Evolutionary conservation across 1,139 yeast genomes (phyloP).

Genomic region (Hansenula anomala): DNA sequence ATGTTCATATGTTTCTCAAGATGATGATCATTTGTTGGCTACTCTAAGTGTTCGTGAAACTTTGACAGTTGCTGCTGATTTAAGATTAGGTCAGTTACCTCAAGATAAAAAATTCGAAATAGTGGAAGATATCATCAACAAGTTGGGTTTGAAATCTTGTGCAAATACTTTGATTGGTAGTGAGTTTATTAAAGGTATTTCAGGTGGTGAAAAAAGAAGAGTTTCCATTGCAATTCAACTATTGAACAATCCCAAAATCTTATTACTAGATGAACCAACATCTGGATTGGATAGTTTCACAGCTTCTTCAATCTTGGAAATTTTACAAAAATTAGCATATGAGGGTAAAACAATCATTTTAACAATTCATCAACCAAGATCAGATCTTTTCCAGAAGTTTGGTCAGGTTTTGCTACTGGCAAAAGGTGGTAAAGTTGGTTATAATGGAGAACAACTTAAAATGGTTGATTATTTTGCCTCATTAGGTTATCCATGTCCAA

Average conservation of each 20-base stretch:
- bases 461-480: conserved; percentile 39
- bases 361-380: conserved; percentile 84
- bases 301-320: conserved; percentile 62
- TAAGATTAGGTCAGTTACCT: conserved; percentile 43
- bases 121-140: conserved; percentile 53
- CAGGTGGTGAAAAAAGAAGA: conserved; percentile 85
- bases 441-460: conserved; percentile 44
- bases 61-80: conserved; percentile 61
- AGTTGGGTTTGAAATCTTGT: conserved; percentile 72
- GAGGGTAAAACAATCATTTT: conserved; percentile 69
- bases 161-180: conserved; percentile 75
- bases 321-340: conserved; percentile 53
- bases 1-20: conserved; percentile 77
- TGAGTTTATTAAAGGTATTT: conserved; percentile 68
- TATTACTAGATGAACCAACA: conserved; percentile 83
- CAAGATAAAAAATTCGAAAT: conserved; percentile 26
- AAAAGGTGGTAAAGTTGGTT: conserved; percentile 61
- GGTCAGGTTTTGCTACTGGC: conserved; percentile 67
- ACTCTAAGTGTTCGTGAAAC: conserved; percentile 77
- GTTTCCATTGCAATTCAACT: conserved; percentile 80
- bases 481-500: conserved; percentile 51
- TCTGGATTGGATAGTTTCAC: conserved; percentile 84
- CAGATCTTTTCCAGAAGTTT: conserved; percentile 58
- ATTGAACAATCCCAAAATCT: conserved; percentile 64
- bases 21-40: conserved; percentile 67